Conservation (phyloP, 2,329 filamentous ascomycete species). For the Fusarium dimerum region DNA sequence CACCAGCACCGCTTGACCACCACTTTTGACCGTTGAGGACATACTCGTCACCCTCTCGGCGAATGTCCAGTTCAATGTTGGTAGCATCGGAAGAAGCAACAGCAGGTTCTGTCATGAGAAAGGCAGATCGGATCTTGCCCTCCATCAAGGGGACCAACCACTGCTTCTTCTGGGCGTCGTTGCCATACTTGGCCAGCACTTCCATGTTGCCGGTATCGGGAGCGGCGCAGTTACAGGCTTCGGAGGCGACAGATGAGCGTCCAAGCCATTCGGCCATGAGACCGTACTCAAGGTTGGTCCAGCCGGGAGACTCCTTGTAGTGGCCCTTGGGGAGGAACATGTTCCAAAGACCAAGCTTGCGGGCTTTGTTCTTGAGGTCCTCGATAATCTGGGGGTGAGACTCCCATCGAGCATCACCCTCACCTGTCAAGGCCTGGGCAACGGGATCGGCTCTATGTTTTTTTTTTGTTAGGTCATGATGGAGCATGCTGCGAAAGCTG, state of each 20-base stretch:
- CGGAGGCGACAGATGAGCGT: conserved; percentile 78
- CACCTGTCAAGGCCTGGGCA: conserved; percentile 76
- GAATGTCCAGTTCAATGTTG: conserved; percentile 86
- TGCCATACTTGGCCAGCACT: conserved; percentile 88
- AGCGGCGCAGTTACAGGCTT: conserved; percentile 87
- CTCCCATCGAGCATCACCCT: conserved; percentile 76
- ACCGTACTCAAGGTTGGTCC: conserved; percentile 94
- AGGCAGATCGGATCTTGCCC: conserved; percentile 84
- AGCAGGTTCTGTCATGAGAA: conserved; percentile 92
- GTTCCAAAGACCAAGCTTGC: conserved; percentile 89
- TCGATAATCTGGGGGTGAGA: conserved; percentile 80
- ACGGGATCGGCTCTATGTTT: conserved; percentile 70
- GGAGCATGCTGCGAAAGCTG: neutral
- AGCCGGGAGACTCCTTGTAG: conserved; percentile 93
- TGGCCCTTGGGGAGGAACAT: conserved; percentile 95
- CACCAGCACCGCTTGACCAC: conserved; percentile 97
- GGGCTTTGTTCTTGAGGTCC: conserved; percentile 82
- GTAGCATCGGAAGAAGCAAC: conserved; percentile 88
- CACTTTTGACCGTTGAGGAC: conserved; percentile 97
- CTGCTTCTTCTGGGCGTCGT: conserved; percentile 77
- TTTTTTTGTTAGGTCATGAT: neutral
- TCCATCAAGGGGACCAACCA: conserved; percentile 83
- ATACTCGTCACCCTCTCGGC: conserved; percentile 81
- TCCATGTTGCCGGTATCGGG: conserved; percentile 97
- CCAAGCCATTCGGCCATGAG: conserved; percentile 96